A percentile compares a stretch with the other conserved stretches of the same genome.
phyloP scores from a whole-genome alignment of 768 basidiomycete species.

The Suillus luteus region DNA sequence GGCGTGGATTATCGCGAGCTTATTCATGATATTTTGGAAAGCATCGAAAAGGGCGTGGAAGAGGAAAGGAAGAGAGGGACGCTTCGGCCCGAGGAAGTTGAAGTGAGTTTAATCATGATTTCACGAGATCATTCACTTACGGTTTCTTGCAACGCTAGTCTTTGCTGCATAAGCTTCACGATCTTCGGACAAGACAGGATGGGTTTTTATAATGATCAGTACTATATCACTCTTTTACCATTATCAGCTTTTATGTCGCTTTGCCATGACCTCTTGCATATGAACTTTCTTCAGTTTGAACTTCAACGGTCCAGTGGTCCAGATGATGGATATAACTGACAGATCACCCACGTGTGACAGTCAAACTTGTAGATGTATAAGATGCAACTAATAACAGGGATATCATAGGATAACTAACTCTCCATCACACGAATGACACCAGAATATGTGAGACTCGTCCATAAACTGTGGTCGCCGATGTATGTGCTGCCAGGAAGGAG shows the following conservation, averaged over 20 bases:
- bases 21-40: slow-evolving; percentile 76
- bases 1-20: slow-evolving; percentile 83
- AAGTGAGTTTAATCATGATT: slow-evolving; percentile 49
- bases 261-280: slow-evolving; percentile 10
- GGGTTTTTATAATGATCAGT: slow-evolving; percentile 11
- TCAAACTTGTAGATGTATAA: slow-evolving; percentile 18
- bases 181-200: slow-evolving; percentile 30
- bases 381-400: slow-evolving; percentile 20
- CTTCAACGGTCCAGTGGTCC: neutral
- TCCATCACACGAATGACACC: slow-evolving; percentile 82
- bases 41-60: slow-evolving; percentile 74
- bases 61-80: slow-evolving; percentile 68
- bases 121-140: slow-evolving; percentile 12
- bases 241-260: slow-evolving; percentile 11
- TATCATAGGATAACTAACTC: slow-evolving; percentile 71
- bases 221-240: slow-evolving; percentile 1
- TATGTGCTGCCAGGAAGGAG: slow-evolving; percentile 28
- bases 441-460: slow-evolving; percentile 88
- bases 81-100: slow-evolving; percentile 65
- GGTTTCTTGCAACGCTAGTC: slow-evolving; percentile 41
- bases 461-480: slow-evolving; percentile 68
- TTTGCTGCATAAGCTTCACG: slow-evolving; percentile 39
- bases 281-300: neutral
- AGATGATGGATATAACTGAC: neutral
- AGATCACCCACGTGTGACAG: neutral